Percentiles rank a stretch among this genome's conserved stretches.
These are phyloP conservation scores for Cunninghamia lanceolata DNA, from an alignment of 75 land plant genomes.

Conservation along the genomic window DNA sequence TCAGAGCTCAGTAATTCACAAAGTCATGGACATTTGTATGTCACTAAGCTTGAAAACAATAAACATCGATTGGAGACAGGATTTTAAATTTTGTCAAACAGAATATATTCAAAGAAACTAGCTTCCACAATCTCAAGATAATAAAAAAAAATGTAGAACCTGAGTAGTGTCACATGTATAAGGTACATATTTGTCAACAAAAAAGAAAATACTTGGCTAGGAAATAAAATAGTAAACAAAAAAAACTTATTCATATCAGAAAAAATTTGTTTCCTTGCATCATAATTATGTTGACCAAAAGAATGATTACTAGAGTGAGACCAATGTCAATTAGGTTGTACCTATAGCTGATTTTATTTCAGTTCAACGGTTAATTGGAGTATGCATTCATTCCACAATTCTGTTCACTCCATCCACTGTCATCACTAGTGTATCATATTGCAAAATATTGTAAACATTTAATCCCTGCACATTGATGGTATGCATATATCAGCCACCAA, in stretches of 20 bases:
- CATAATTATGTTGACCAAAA: background rate
- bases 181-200: background rate
- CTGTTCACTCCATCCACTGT: conserved; percentile 71
- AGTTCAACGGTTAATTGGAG: conserved; percentile 80
- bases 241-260: background rate
- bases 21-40: background rate
- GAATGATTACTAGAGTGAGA: background rate
- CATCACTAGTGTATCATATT: conserved; percentile 93
- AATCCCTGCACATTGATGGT: conserved; percentile 58
- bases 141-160: background rate
- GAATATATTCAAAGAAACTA: background rate
- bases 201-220: background rate
- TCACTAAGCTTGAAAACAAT: background rate
- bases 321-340: background rate
- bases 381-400: conserved; percentile 87
- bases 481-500: conserved; percentile 6
- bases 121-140: background rate
- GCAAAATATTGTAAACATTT: conserved; percentile 92
- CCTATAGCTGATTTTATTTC: background rate
- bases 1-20: background rate
- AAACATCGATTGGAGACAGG: background rate
- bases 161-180: background rate
- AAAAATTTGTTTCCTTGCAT: background rate
- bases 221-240: background rate
- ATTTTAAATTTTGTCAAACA: background rate